Base-by-base conservation (phyloP, 495 filamentous ascomycete genomes). In the Penicillium coffeae region DNA sequence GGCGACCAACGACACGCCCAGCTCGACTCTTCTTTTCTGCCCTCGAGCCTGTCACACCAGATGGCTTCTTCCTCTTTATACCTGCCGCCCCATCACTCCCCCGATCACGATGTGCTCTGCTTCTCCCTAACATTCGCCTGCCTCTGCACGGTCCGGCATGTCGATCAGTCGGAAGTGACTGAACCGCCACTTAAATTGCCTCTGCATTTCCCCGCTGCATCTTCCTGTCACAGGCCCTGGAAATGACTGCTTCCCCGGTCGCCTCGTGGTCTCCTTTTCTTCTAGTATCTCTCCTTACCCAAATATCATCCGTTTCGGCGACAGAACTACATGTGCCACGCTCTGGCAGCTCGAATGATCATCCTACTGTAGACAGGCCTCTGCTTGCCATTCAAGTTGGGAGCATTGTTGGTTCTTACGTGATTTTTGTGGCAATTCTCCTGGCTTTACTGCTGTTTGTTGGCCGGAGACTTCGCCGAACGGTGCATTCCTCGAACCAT, bases 321-420 rank as follows among this genome's bases (percentile, higher is more conserved):
- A 43, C 15, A 12, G 42, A 22, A 35, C 22, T 36, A 21, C 45
- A 48, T 12, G 21, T 42, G 12, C 18, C 50, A 51, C 55, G 61
- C 33, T 45, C 42, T 19, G 50, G 47, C 13, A 50, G 33, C 35
- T 22, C 41, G 21, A 20, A 49, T 18, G 41, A 39, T 12, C 49
- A 42, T 0, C 54, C 49, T 15, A 42, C 55, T 13, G 34, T 73
- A 33, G 76, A 90, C 56, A 71, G 71, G 38, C 60, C 75, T 14
- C 80, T 80, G 25, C 79, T 93, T 8, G 87, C 86, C 13, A 78
- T 79, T 20, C 81, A 93, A 65, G 82, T 93, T 59, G 85, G 84
- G 37, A 86, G 81, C 53, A 88, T 95, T 48, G 80, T 87, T 30
- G 88, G 81, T 44, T 84, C 85, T 48, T 95, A 93, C 78, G 74